Conservation (phyloP, 2,329 filamentous ascomycete genomes). For the Penicillium sp. region DNA sequence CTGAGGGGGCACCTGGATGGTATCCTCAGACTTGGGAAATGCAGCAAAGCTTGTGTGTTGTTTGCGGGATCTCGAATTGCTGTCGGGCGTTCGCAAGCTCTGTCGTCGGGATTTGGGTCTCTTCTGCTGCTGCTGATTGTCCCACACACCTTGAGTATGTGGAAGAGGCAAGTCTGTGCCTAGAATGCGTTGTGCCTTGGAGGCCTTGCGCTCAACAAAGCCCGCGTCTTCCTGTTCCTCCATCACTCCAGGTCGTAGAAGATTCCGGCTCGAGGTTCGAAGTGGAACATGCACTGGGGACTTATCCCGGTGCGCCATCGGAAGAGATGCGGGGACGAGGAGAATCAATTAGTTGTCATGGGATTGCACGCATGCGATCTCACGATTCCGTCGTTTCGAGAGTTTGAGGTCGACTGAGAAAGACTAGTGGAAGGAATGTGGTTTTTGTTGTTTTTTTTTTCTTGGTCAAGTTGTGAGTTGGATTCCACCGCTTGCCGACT, state of each 20-base stretch:
- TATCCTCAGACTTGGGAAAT: conserved; percentile 29
- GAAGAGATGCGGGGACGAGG: neutral
- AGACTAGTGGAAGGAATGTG: neutral
- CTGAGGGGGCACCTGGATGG: conserved; percentile 24
- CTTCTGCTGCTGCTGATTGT: conserved; percentile 22
- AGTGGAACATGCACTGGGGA: conserved; percentile 26
- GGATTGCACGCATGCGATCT: conserved; percentile 4
- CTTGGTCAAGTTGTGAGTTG: neutral
- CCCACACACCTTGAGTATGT: conserved; percentile 24
- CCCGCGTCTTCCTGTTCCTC: conserved; percentile 23
- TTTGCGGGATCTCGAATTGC: conserved; percentile 35
- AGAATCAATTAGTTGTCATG: conserved; percentile 10
- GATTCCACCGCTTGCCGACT: neutral
- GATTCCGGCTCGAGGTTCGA: conserved; percentile 26
- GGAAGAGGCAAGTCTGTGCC: conserved; percentile 34
- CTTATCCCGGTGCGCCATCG: conserved; percentile 18
- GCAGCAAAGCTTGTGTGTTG: conserved; percentile 27
- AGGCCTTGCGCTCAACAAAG: conserved; percentile 25
- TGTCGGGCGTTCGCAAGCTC: conserved; percentile 49
- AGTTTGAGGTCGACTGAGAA: neutral
- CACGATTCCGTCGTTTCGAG: neutral
- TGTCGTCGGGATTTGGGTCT: conserved; percentile 31
- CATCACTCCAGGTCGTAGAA: conserved; percentile 15
- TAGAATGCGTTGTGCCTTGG: conserved; percentile 39
- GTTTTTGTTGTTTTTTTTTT: neutral